Evolutionary conservation across 805 yeast genomes (phyloP).

Genomic region (Yamadazyma phyllophila): DNA sequence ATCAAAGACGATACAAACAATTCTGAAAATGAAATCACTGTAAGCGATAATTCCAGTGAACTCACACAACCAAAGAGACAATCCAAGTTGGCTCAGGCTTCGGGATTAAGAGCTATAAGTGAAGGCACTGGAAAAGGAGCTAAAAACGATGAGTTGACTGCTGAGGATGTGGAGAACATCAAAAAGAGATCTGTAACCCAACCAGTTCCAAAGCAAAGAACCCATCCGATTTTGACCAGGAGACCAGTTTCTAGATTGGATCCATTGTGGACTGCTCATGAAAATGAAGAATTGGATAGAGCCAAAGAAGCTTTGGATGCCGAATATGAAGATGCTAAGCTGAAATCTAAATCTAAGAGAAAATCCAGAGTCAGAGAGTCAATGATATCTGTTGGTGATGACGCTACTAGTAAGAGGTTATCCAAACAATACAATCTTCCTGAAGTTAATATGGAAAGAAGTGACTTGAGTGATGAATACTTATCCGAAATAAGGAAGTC

Average conservation of each 20-base stretch:
- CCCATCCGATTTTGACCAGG: constrained; percentile 43
- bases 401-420: constrained; percentile 9
- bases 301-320: constrained; percentile 43
- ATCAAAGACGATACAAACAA: constrained; percentile 35
- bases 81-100: constrained; percentile 18
- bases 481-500: constrained; percentile 45
- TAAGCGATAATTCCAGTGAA: constrained; percentile 21
- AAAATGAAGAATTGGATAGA: constrained; percentile 43
- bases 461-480: constrained; percentile 43
- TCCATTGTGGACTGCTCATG: constrained; percentile 54
- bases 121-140: constrained; percentile 26
- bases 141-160: constrained; percentile 35
- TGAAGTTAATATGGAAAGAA: constrained; percentile 32
- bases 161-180: constrained; percentile 42
- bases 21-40: constrained; percentile 26
- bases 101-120: constrained; percentile 33
- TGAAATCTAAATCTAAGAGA: constrained; percentile 9
- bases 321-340: constrained; percentile 25
- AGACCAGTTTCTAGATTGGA: constrained; percentile 57
- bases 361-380: constrained; percentile 27
- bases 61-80: constrained; percentile 38
- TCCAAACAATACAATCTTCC: constrained; percentile 31
- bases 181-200: constrained; percentile 49
- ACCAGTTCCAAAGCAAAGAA: constrained; percentile 32
- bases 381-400: constrained; percentile 30